These are phyloP conservation scores for Fusarium aywerte DNA, from an alignment of 2,329 filamentous ascomycete genomes.

Conservation along the genomic window DNA sequence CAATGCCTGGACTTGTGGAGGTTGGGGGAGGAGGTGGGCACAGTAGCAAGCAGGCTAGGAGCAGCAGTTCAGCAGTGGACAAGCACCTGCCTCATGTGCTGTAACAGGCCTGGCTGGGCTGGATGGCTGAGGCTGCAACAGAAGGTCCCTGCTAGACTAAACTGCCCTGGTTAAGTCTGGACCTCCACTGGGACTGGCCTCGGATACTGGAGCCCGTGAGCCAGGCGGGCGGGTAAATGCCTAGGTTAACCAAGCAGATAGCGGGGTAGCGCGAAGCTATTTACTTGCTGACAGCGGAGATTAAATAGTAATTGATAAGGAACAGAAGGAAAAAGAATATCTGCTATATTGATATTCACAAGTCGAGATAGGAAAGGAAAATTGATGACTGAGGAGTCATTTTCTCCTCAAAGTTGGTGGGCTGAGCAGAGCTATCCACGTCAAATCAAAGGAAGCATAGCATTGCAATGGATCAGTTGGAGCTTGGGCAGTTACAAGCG, in stretches of 20 bases:
- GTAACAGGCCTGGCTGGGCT: background rate
- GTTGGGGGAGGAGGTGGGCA: conserved; percentile 3
- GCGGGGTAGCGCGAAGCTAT: conserved; percentile 33
- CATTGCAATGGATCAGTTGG: background rate
- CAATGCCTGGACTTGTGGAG: conserved; percentile 15
- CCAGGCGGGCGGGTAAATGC: conserved; percentile 40
- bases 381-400: conserved; percentile 24
- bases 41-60: too few relatives aligned
- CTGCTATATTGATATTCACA: background rate
- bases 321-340: background rate
- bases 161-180: conserved; percentile 6
- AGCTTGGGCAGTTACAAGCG: background rate
- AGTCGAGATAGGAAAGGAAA: too few relatives aligned
- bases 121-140: background rate
- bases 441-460: background rate
- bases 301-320: background rate
- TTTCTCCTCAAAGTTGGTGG: background rate
- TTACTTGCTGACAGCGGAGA: background rate
- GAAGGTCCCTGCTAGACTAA: conserved; percentile 18
- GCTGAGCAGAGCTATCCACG: background rate
- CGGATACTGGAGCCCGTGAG: conserved; percentile 30
- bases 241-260: conserved; percentile 2
- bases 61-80: too few relatives aligned
- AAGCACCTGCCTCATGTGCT: conserved; percentile 5
- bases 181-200: conserved; percentile 14